Evolutionary conservation across 2,329 filamentous ascomycete genomes (phyloP).

Genomic region (Dactylellina parvicollis): DNA sequence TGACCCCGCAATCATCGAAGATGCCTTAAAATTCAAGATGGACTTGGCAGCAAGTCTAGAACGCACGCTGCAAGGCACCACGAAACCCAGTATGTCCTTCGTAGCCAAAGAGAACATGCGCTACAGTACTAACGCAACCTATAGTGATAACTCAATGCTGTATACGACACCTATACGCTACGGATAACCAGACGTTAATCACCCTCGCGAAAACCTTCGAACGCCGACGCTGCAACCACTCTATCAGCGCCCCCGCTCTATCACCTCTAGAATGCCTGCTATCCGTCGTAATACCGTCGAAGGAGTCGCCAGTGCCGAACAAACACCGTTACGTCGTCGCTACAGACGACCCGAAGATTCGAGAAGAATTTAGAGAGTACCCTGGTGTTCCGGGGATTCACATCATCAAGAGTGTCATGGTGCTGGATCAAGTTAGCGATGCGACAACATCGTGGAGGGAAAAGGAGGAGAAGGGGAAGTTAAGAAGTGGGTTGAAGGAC

Average conservation of each 20-base stretch:
- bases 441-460: slow-evolving; percentile 72
- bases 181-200: slow-evolving; percentile 70
- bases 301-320: slow-evolving; percentile 66
- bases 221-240: slow-evolving; percentile 80
- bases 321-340: slow-evolving; percentile 83
- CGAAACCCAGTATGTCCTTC: slow-evolving; percentile 75
- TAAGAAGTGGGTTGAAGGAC: slow-evolving; percentile 73
- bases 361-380: slow-evolving; percentile 72
- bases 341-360: slow-evolving; percentile 73
- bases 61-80: slow-evolving; percentile 83
- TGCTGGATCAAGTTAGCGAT: slow-evolving; percentile 79
- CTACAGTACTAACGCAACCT: background rate
- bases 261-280: slow-evolving; percentile 75
- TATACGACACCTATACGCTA: slow-evolving; percentile 78
- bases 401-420: slow-evolving; percentile 80
- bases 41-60: slow-evolving; percentile 80
- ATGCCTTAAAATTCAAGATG: slow-evolving; percentile 87
- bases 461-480: slow-evolving; percentile 77
- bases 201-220: slow-evolving; percentile 78
- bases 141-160: slow-evolving; percentile 80
- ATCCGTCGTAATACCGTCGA: slow-evolving; percentile 78
- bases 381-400: slow-evolving; percentile 80
- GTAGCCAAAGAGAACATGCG: background rate
- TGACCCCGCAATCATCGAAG: slow-evolving; percentile 83
- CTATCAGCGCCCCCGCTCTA: slow-evolving; percentile 76